Base-by-base conservation (phyloP, 768 basidiomycete species). In the Ramaria rubella region DNA sequence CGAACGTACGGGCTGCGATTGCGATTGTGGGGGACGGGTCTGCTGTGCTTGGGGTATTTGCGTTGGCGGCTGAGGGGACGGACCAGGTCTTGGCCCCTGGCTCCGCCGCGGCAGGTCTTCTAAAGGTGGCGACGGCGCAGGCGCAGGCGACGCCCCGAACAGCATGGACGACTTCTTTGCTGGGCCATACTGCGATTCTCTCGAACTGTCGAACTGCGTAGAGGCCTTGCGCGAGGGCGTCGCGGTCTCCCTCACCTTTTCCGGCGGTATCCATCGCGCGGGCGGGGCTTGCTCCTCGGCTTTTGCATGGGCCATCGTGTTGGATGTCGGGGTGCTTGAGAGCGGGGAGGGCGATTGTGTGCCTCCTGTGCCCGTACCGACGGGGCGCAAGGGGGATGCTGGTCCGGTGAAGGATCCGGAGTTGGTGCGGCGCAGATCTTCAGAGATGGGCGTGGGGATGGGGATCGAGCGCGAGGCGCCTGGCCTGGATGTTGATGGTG, bases 141-240 rank as follows among this genome's bases (percentile, higher is more conserved):
- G 52, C 3, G 15, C 36, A 38, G 52, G 52, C 15, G 52, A 54
- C 12, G 21, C 38, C 11, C 52, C 52, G 24, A 54, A 54, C 21
- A 54, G 31, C 38, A 44, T 31, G 21, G 52, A 56, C 7, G 31
- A 30, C 31, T 26, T 45, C 29, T 42, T 26, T 26, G 44, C n/a
- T 15, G 55, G 55, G 15, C n/a, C 52, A 14, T 46, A 9, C 44
- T 14, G 17, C 31, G 19, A 27, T 48, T 49, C 55, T 56, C 33
- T 19, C 19, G 38, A 2, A 21, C 38, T 33, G 29, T 49, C 55
- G 26, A 56, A 56, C 21, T 45, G 44, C 55, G 19, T 36, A 5
- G 55, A 56, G 3, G 29, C 17, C 43, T 33, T 56, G n/a, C 46
- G 31, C 17, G 31, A 34, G 2, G 55, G 55, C n/a, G 23, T 38